A percentile compares a stretch with the other conserved stretches of the same genome.
These are phyloP conservation scores for Tieghemostelium lacteum DNA, from an alignment of 78 protist species.

Conservation along the genomic window DNA sequence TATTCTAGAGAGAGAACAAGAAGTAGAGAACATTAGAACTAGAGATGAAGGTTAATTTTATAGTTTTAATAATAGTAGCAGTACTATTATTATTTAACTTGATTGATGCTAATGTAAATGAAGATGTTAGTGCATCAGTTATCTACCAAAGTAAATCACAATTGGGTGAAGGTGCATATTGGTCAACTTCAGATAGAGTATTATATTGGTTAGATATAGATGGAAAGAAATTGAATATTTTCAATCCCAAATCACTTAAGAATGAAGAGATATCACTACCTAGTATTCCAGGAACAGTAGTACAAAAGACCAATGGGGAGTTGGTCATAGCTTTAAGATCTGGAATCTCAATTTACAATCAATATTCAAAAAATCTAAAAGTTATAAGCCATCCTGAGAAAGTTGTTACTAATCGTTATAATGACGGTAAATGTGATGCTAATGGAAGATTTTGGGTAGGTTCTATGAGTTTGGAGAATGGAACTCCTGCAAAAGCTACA, in stretches of 20 bases:
- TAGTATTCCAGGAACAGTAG: slow-evolving; percentile 56
- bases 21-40: no score
- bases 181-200: slow-evolving; percentile 11
- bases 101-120: not conserved
- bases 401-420: slow-evolving; percentile 7
- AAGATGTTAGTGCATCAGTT: not conserved
- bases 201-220: slow-evolving; percentile 61
- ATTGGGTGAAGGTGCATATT: slow-evolving; percentile 59
- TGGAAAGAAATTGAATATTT: slow-evolving; percentile 33
- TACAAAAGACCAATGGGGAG: slow-evolving; percentile 51
- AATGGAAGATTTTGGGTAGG: slow-evolving; percentile 71
- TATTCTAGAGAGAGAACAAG: no score
- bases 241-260: slow-evolving; percentile 2
- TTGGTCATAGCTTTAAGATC: slow-evolving; percentile 20
- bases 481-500: slow-evolving; percentile 18
- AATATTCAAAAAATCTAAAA: not conserved
- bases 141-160: not conserved
- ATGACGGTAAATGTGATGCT: slow-evolving; percentile 81
- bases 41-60: no score
- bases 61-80: no score
- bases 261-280: not conserved
- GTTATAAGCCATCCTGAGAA: slow-evolving; percentile 24
- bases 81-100: no score
- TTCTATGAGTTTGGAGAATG: slow-evolving; percentile 38
- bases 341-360: slow-evolving; percentile 16